These are phyloP conservation scores for Cystobasidium slooffiae DNA, from an alignment of 1,284 basidiomycete genomes.

Conservation along the genomic window DNA sequence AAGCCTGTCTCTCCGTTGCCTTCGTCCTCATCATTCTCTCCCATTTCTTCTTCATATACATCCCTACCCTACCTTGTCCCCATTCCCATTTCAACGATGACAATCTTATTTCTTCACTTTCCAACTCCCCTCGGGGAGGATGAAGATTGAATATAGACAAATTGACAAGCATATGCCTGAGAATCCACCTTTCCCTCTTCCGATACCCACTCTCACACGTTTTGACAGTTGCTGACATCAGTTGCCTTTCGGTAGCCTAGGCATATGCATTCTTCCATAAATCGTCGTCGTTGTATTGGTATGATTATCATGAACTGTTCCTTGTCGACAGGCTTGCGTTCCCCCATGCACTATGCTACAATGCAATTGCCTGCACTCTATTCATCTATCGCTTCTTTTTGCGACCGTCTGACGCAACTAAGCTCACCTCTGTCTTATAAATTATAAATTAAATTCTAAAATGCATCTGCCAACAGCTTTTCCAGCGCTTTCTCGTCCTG, in stretches of 20 bases:
- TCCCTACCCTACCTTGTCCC: not conserved
- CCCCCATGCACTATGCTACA: too few relatives aligned
- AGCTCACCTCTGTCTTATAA: too few relatives aligned
- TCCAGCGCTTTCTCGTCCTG: constrained; percentile 15
- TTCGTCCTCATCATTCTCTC: not conserved
- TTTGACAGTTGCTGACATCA: not conserved
- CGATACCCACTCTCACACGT: not conserved
- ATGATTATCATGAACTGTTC: too few relatives aligned
- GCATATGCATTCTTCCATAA: too few relatives aligned
- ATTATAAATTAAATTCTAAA: too few relatives aligned
- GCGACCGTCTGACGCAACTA: too few relatives aligned
- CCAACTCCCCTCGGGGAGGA: constrained; percentile 40
- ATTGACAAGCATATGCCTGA: constrained; percentile 46
- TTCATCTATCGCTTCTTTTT: too few relatives aligned
- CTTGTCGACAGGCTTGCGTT: too few relatives aligned
- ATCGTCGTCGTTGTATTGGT: too few relatives aligned
- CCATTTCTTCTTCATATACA: too few relatives aligned
- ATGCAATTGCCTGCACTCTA: too few relatives aligned
- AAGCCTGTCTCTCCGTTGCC: not conserved
- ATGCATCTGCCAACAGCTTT: not conserved
- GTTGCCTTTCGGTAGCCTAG: too few relatives aligned
- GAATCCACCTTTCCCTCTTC: constrained; percentile 12
- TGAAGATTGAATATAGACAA: constrained; percentile 40
- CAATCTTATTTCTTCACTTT: constrained; percentile 45
- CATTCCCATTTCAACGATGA: constrained; percentile 25